Evolutionary conservation across 495 filamentous ascomycete genomes (phyloP).

Genomic region (Penicillium pulvis): DNA sequence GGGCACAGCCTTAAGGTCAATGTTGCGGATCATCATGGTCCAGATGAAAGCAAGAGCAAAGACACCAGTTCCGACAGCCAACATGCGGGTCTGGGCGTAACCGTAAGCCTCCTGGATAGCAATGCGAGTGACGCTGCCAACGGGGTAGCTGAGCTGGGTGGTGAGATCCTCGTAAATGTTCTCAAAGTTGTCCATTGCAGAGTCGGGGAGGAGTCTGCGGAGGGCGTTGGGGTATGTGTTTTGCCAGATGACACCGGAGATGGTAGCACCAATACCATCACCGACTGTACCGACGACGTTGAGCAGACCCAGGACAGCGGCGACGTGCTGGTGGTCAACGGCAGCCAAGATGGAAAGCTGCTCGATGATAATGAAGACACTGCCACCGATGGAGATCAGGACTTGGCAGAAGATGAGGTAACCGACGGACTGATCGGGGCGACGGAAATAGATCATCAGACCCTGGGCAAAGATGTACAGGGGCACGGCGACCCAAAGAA

Average conservation of each 20-base stretch:
- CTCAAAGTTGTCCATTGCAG: slow-evolving; percentile 33
- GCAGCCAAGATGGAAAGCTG: slow-evolving; percentile 69
- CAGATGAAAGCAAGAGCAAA: slow-evolving; percentile 44
- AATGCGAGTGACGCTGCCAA: slow-evolving; percentile 45
- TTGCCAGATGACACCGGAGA: slow-evolving; percentile 66
- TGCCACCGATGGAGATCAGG: slow-evolving; percentile 65
- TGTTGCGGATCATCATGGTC: slow-evolving; percentile 52
- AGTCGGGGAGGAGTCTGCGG: slow-evolving; percentile 52
- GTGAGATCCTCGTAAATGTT: slow-evolving; percentile 53
- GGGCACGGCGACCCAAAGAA: slow-evolving; percentile 59
- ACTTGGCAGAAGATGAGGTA: slow-evolving; percentile 74
- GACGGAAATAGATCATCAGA: slow-evolving; percentile 66
- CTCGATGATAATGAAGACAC: slow-evolving; percentile 59
- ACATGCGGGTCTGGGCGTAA: slow-evolving; percentile 54
- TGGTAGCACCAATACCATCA: slow-evolving; percentile 61
- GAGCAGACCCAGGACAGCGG: slow-evolving; percentile 63
- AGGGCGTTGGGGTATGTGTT: slow-evolving; percentile 57
- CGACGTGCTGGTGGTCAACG: slow-evolving; percentile 62
- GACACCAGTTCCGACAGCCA: slow-evolving; percentile 47
- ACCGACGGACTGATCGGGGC: slow-evolving; percentile 54
- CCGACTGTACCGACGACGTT: slow-evolving; percentile 63
- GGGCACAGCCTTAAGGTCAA: slow-evolving; percentile 54
- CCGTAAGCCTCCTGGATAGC: slow-evolving; percentile 58
- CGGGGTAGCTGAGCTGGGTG: slow-evolving; percentile 50
- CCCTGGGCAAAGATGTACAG: slow-evolving; percentile 56